Percentiles rank a stretch among this genome's conserved stretches.
Evolutionary conservation across 345 rosid species (phyloP).

Genomic region (Melaleuca alternifolia): DNA sequence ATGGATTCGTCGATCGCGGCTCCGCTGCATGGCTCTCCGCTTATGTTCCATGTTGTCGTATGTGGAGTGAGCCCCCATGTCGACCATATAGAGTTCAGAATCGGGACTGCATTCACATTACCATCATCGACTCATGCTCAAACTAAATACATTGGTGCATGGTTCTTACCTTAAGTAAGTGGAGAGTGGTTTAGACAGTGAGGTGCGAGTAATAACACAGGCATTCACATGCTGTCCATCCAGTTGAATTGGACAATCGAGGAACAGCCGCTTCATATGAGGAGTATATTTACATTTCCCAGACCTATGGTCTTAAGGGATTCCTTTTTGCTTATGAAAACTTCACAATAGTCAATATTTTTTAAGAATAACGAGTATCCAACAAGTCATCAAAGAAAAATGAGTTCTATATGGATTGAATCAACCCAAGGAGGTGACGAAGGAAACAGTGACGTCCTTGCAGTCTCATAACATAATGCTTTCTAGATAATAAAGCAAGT

Average conservation of each 20-base stretch:
- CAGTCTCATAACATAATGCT: neutral
- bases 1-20: constrained; percentile 26
- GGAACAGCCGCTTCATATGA: neutral
- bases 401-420: neutral
- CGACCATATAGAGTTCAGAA: constrained; percentile 36
- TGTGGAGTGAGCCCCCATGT: constrained; percentile 32
- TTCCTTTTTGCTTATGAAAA: no score
- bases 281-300: neutral
- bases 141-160: neutral
- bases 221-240: neutral
- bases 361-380: neutral
- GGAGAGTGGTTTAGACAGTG: neutral
- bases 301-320: neutral
- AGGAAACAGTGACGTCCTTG: neutral
- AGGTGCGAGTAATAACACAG: neutral
- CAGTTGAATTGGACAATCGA: neutral
- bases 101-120: constrained; percentile 13
- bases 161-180: neutral
- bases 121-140: neutral
- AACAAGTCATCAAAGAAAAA: neutral
- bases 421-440: neutral
- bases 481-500: neutral
- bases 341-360: neutral
- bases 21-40: constrained; percentile 57
- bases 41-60: constrained; percentile 30